A percentile compares a stretch with the other conserved stretches of the same genome.
Evolutionary conservation across 441 rosid species (phyloP).

Genomic region (Omphalea diandra): DNA sequence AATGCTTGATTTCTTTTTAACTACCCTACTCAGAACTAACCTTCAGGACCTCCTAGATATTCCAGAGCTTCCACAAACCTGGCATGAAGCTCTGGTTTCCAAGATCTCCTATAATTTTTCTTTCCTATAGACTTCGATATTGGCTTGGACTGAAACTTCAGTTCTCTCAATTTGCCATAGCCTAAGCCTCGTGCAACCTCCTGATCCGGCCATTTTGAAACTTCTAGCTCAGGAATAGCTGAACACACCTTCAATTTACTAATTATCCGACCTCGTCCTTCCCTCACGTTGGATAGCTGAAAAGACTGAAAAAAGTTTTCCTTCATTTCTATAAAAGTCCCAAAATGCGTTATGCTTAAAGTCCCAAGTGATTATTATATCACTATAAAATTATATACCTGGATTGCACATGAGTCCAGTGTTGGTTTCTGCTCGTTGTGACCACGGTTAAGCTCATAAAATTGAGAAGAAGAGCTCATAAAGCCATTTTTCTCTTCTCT

Average conservation of each 20-base stretch:
- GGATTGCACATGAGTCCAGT: background rate
- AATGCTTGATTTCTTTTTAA: background rate
- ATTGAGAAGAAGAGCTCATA: background rate
- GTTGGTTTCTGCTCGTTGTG: background rate
- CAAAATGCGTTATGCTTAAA: too few relatives aligned
- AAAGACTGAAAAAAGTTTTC: background rate
- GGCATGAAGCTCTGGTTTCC: conserved; percentile 30
- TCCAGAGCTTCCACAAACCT: conserved; percentile 26
- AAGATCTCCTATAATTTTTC: conserved; percentile 23
- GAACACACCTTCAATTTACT: too few relatives aligned
- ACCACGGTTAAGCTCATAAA: background rate
- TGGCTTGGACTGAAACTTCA: conserved; percentile 3
- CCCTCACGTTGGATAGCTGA: background rate
- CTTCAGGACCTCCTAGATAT: conserved; percentile 28
- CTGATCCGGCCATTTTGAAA: background rate
- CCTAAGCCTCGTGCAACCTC: background rate
- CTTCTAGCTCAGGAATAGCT: background rate
- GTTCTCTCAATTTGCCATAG: background rate
- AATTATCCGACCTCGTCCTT: too few relatives aligned
- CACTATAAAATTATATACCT: too few relatives aligned
- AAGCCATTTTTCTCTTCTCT: background rate
- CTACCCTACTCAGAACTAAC: conserved; percentile 4
- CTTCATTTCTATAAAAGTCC: too few relatives aligned
- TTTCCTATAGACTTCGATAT: conserved; percentile 3
- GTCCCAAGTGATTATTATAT: too few relatives aligned